Percentiles rank a stretch among this genome's conserved stretches.
Conservation (phyloP, 202 grass and related monocot species). For the Schoenoplectus tabernaemontani region DNA sequence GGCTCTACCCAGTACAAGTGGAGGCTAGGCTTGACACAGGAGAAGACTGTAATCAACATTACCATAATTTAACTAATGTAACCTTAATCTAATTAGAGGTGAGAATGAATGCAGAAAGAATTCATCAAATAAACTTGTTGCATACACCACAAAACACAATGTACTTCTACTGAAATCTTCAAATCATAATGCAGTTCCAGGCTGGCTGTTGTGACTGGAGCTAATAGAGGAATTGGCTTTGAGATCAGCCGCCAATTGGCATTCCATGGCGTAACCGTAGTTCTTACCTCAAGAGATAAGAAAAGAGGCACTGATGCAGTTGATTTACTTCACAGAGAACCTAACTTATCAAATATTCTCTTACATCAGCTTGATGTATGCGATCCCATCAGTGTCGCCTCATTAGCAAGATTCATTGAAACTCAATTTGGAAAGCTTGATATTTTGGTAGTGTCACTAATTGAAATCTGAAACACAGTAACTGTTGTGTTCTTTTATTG, state of each 20-base stretch:
- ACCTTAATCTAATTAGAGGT: not conserved
- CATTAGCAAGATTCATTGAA: constrained; percentile 38
- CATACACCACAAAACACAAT: not conserved
- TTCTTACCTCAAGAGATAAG: constrained; percentile 68
- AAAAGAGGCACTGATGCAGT: constrained; percentile 37
- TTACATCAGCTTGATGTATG: constrained; percentile 64
- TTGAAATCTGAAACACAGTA: not conserved
- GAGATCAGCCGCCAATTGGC: constrained; percentile 52
- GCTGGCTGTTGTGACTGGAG: constrained; percentile 65
- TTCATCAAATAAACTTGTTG: not conserved
- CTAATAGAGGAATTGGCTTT: constrained; percentile 63
- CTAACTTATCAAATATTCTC: constrained; percentile 36
- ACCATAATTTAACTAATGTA: not conserved
- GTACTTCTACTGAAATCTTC: not conserved
- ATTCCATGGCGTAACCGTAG: constrained; percentile 34
- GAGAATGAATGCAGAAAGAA: not conserved
- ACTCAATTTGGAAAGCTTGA: constrained; percentile 63
- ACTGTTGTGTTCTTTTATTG: not conserved
- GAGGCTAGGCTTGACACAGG: not conserved
- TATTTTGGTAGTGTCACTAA: constrained; percentile 36
- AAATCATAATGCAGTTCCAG: constrained; percentile 11
- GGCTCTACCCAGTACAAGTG: not conserved
- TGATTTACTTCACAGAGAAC: constrained; percentile 33
- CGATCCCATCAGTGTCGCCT: constrained; percentile 28
- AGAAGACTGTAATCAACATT: not conserved